A percentile compares a stretch with the other conserved stretches of the same genome.
Evolutionary conservation across 1,139 yeast genomes (phyloP).

Genomic region (Kodamaea anthophila): DNA sequence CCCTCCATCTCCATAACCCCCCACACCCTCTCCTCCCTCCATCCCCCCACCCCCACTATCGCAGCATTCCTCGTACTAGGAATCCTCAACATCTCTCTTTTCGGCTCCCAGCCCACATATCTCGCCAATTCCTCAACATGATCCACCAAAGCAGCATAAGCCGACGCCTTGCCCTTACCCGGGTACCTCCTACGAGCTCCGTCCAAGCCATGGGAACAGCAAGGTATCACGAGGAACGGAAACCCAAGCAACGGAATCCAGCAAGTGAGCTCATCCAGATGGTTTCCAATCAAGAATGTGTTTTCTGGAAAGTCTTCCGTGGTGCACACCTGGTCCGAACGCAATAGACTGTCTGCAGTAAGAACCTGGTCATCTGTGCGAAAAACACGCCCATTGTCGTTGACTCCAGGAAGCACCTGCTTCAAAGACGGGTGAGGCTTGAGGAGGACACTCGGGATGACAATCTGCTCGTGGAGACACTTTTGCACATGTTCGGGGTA

Average conservation of each 20-base stretch:
- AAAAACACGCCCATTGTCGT: conserved; percentile 57
- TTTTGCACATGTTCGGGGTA: conserved; percentile 60
- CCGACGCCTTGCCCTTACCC: conserved; percentile 30
- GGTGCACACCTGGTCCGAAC: conserved; percentile 55
- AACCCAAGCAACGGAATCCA: conserved; percentile 88
- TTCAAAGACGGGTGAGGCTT: conserved; percentile 62
- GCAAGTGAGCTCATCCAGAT: conserved; percentile 90
- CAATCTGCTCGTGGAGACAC: conserved; percentile 63
- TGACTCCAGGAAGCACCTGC: conserved; percentile 45
- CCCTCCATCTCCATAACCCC: conserved; percentile 68
- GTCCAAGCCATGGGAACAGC: conserved; percentile 83
- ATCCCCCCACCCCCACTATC: conserved; percentile 54
- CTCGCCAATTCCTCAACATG: conserved; percentile 69
- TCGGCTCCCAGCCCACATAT: conserved; percentile 75
- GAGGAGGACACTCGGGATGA: conserved; percentile 66
- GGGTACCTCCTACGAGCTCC: conserved; percentile 66
- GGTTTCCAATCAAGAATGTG: conserved; percentile 88
- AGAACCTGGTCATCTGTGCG: conserved; percentile 16
- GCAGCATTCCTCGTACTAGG: conserved; percentile 96
- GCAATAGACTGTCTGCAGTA: conserved; percentile 39
- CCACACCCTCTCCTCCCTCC: conserved; percentile 34
- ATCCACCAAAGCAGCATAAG: conserved; percentile 79
- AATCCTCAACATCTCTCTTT: conserved; percentile 82
- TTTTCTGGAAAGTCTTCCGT: conserved; percentile 60
- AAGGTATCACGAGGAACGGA: conserved; percentile 90